Evolutionary conservation across 1,284 basidiomycete genomes (phyloP).

Genomic region (Tylopilus sp.): DNA sequence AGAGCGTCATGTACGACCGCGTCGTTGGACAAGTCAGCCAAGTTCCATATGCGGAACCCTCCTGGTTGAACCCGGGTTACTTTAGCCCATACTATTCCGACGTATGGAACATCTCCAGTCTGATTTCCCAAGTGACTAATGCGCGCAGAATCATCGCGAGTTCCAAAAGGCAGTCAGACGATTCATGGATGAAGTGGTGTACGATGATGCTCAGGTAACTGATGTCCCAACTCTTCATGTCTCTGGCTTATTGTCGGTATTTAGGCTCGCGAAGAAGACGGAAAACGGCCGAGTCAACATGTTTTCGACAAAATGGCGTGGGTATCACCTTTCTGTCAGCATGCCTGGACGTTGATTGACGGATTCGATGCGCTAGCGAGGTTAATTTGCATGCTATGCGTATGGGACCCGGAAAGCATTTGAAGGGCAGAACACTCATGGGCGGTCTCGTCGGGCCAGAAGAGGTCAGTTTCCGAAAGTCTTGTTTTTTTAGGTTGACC

Average conservation of each 20-base stretch:
- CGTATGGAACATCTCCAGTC: constrained; percentile 25
- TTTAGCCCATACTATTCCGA: constrained; percentile 70
- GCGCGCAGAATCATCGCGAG: constrained; percentile 39
- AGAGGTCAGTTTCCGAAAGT: constrained; percentile 49
- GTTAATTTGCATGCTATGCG: constrained; percentile 85
- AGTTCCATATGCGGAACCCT: constrained; percentile 71
- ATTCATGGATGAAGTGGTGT: constrained; percentile 45
- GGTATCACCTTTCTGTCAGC: constrained; percentile 20
- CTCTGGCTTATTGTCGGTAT: background rate
- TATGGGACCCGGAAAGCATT: constrained; percentile 81
- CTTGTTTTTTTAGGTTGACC: background rate
- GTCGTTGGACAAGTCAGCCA: constrained; percentile 48
- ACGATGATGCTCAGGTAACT: constrained; percentile 44
- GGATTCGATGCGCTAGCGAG: constrained; percentile 39
- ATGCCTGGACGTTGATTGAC: background rate
- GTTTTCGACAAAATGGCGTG: constrained; percentile 73
- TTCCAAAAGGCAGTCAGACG: constrained; percentile 43
- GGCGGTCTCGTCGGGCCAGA: constrained; percentile 83
- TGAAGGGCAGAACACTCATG: constrained; percentile 80
- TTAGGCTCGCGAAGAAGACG: constrained; percentile 70
- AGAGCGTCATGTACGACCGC: constrained; percentile 44
- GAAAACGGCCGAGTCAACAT: constrained; percentile 63
- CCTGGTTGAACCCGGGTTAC: constrained; percentile 62
- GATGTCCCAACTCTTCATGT: background rate
- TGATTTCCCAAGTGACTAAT: background rate